Conservation (phyloP, 305 asterid species). For the Solanum hybrid region DNA sequence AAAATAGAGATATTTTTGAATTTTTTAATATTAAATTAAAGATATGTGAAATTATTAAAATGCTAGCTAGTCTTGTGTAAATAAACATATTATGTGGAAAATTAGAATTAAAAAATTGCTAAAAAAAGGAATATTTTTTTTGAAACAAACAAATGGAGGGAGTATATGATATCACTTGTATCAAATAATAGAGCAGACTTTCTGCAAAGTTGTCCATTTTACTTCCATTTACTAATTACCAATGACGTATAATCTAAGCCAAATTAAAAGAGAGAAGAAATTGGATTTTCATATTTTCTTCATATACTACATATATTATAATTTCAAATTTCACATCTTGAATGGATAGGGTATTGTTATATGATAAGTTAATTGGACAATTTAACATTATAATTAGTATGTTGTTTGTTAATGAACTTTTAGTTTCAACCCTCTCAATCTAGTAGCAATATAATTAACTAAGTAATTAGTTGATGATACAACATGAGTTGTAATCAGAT, state of each 20-base stretch:
- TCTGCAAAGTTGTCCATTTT: not conserved
- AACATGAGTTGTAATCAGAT: too few species aligned
- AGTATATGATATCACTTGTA: not conserved
- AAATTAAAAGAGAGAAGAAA: not conserved
- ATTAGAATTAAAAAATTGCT: not conserved
- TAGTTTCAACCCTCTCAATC: not conserved
- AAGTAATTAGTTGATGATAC: not conserved
- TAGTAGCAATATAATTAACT: not conserved
- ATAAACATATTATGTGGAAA: not conserved
- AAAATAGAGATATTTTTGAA: not conserved
- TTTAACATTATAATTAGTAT: not conserved
- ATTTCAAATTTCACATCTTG: not conserved
- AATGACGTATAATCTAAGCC: not conserved
- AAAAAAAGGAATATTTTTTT: not conserved
- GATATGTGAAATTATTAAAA: not conserved
- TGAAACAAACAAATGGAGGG: not conserved
- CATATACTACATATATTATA: not conserved
- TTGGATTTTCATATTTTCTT: not conserved
- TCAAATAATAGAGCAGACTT: not conserved
- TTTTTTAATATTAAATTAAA: not conserved
- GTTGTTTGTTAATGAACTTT: not conserved
- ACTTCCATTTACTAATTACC: not conserved
- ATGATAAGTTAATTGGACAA: not conserved
- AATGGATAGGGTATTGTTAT: not conserved
- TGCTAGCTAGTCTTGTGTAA: not conserved